Base-by-base conservation (phyloP, 1,284 basidiomycete species). In the Leucoagaricus sp. region DNA sequence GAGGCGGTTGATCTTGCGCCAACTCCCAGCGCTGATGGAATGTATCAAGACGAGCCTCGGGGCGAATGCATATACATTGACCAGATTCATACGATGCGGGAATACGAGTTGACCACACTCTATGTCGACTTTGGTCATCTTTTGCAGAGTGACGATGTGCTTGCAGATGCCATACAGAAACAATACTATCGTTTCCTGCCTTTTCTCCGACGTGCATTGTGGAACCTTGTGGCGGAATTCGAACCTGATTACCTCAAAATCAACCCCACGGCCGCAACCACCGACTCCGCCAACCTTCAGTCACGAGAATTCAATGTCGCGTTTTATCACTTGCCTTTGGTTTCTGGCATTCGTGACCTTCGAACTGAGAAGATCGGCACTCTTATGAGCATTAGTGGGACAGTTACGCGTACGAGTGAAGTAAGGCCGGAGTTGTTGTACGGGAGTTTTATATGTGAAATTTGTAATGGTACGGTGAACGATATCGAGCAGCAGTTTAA, bases 401-500 rank as follows among this genome's bases (percentile, higher is more conserved):
- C 96, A 0, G 97, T 99, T 26, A 99, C 97, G 1, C 83, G 97
- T 49, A 99, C 97, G 1, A 96, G 93, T 63, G 97, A 99, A 76
- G 97, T 99, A 46, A 82, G 97, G 23, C 97, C 97, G 2, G 97
- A 99, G 73, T 75, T 99, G 44, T 79, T 98, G 15, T 95, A 84
- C 65, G 97, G 96, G 17, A 96, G 93, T 54, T 99, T 98, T 71
- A 86, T 90, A 47, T 99, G 97, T 68, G 89, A 93, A 68, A 82
- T 89, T 42, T 99, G 97, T 72, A 83, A 85, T 52, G 91, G 90
- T 36, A 78, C 89, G 7, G 89, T 98, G n/a, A 85, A 91, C 58
- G 96, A 98, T 65, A 89, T 99, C 52, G 97, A 99, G 70, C 97
- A 99, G 70, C 97, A 99, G 70, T 99, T 99, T 84, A 98, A 98